Evolutionary conservation across 331 rosid species (phyloP), one percentile per base, ranked within the genome.

Genomic region (Cucumis variabilis): DNA sequence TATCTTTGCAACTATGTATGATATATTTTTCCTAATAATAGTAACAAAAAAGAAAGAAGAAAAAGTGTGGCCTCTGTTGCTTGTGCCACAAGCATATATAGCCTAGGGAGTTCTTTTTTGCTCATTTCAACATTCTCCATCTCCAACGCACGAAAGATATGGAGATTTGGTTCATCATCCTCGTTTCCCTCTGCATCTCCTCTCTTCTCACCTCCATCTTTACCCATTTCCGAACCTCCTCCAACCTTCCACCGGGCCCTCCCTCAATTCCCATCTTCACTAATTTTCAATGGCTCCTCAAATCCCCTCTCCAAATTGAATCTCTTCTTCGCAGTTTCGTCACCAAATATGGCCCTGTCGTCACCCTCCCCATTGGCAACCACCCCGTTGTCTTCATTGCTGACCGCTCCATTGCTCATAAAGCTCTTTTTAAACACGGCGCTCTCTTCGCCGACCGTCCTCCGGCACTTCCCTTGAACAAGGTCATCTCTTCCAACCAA

Each of bases 191-290:
- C 79, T 85, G 66, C 65, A n/a, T 19, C 71, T 53, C 33, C 74
- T 51, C 33, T 1, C n/a, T 60, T 16, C 24, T 74, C 1, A 86
- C 1, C 14, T 30, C 83, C 33, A 72, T 86, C 2, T 23, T 60
- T 48, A 11, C 48, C 60, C 60, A 53, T 11, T 46, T 14, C 14
- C 55, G 70, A 86, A 86, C 0, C 94, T 92, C 95, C 98, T 12
- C 95, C 92, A 0, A 94, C 91, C 25, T 96, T 95, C 63, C 98
- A 20, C 96, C 98, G 0, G 96, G 94, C 12, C 98, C 98, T 53
- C 5, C 37, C 58, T 62, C 48, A 48, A 0, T 92, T 67, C 94
- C 94, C 12, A 13, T 92, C 23, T 4, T 91, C 74, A 79, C 90
- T 50, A 78, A 7, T 28, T 15, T 92, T n/a, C 24, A n/a, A 28